Percentiles rank a stretch among this genome's conserved stretches.
These are phyloP conservation scores for Phytophthora cryptogea DNA, from an alignment of 352 stramenopile species.

Conservation along the genomic window DNA sequence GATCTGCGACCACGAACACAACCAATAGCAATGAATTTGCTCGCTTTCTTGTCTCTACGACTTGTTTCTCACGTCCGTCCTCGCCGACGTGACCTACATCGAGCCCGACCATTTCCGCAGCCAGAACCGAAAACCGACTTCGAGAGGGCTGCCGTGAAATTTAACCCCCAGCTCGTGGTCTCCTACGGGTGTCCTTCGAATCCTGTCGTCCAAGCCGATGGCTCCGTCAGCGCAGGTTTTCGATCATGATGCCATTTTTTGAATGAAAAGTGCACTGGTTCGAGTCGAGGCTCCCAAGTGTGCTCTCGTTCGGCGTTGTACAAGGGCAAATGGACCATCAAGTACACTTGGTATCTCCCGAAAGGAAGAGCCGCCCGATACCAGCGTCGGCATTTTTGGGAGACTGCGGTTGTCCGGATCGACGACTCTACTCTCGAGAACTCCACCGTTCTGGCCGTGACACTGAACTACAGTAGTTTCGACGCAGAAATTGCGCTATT, in stretches of 20 bases:
- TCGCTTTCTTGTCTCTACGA: background rate
- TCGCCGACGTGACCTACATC: conserved; percentile 14
- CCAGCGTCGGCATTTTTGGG: conserved; percentile 37
- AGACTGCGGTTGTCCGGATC: conserved; percentile 47
- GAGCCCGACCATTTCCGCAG: conserved; percentile 17
- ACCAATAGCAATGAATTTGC: conserved; percentile 9
- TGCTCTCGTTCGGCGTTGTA: conserved; percentile 26
- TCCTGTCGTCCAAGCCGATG: conserved; percentile 11
- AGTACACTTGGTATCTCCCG: conserved; percentile 46
- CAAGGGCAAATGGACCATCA: conserved; percentile 29
- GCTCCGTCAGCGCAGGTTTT: conserved; percentile 3
- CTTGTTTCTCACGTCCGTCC: background rate
- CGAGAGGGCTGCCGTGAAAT: conserved; percentile 18
- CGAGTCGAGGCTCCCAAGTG: conserved; percentile 22
- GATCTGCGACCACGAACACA: background rate
- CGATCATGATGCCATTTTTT: too few relatives aligned
- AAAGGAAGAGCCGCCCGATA: conserved; percentile 14
- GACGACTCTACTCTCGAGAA: conserved; percentile 26
- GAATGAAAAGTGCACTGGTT: conserved; percentile 12
- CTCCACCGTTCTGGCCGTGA: conserved; percentile 19
- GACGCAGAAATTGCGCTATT: too few relatives aligned
- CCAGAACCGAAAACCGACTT: conserved; percentile 6
- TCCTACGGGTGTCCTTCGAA: conserved; percentile 15
- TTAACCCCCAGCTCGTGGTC: conserved; percentile 14
- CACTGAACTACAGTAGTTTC: conserved; percentile 11